phyloP scores from a whole-genome alignment of 306 rosid genomes.

The Citrullus mucosospermus region DNA sequence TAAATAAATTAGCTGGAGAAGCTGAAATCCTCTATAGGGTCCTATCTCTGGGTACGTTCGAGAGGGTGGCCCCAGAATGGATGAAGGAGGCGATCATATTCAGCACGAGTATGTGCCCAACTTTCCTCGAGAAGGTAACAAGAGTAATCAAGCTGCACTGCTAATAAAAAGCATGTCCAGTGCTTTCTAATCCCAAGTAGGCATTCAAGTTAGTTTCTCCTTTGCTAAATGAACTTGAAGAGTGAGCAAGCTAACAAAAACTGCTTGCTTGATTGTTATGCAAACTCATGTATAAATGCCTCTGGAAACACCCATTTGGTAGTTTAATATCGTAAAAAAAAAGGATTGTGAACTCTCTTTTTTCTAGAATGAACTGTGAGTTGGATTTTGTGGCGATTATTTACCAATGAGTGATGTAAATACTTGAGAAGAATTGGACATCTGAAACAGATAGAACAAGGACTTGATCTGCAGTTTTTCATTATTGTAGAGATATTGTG shows the following conservation, averaged over 20 bases:
- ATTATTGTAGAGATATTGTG: not conserved
- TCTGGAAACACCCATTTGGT: not conserved
- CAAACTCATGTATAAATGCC: not conserved
- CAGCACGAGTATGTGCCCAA: constrained; percentile 72
- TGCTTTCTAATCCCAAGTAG: not conserved
- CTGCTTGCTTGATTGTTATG: not conserved
- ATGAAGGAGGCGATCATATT: constrained; percentile 74
- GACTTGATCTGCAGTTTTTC: not conserved
- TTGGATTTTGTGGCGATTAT: not conserved
- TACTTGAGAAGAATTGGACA: not conserved
- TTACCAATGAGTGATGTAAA: not conserved
- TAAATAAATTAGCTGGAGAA: constrained; percentile 30
- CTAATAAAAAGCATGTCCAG: not conserved
- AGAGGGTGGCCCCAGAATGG: constrained; percentile 90
- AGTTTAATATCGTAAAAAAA: too few species aligned
- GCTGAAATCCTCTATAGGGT: constrained; percentile 49
- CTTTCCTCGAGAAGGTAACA: constrained; percentile 61
- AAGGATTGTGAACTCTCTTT: not conserved
- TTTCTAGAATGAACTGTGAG: not conserved
- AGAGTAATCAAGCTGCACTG: constrained; percentile 38
- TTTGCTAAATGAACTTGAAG: not conserved
- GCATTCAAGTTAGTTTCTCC: not conserved
- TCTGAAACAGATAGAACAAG: not conserved
- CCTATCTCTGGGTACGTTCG: constrained; percentile 63
- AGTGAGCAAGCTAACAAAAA: not conserved